Conservation (phyloP, 1,284 basidiomycete species). For the Psilocybe mexicana region DNA sequence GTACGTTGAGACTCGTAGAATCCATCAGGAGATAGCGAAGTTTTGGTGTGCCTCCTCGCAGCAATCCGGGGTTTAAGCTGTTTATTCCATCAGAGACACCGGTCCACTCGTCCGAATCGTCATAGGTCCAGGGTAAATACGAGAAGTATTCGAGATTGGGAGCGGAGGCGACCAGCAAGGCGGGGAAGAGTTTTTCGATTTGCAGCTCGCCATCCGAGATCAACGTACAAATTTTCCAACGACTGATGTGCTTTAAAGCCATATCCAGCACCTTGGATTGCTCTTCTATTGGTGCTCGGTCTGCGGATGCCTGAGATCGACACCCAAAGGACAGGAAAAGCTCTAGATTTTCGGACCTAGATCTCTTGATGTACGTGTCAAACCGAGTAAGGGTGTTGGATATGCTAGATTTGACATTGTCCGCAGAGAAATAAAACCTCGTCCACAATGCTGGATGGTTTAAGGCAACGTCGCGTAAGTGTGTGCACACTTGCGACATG, state of each 20-base stretch:
- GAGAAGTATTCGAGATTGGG: slow-evolving; percentile 3
- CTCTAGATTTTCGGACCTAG: neutral
- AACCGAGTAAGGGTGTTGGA: slow-evolving; percentile 2
- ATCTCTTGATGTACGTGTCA: slow-evolving; percentile 1
- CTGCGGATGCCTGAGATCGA: neutral
- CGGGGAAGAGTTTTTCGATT: neutral
- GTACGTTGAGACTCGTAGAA: too few species aligned
- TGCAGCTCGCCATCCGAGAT: neutral
- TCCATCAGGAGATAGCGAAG: too few species aligned
- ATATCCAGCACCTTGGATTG: neutral
- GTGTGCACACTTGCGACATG: slow-evolving; percentile 4
- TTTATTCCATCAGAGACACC: too few species aligned
- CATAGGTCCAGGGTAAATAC: too few species aligned
- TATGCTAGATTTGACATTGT: neutral
- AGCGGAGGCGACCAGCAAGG: neutral
- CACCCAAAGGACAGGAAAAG: neutral
- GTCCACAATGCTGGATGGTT: slow-evolving; percentile 5
- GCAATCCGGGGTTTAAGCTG: too few species aligned
- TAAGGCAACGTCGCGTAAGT: slow-evolving; percentile 2
- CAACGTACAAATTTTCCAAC: slow-evolving; percentile 1
- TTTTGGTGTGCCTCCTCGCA: too few species aligned
- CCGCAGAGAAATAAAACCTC: neutral
- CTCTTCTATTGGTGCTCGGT: neutral
- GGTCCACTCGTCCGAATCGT: too few species aligned
- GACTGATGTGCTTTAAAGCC: neutral